Evolutionary conservation across 108 stramenopile species (phyloP).

Genomic region (Pelagomonas calceolata): DNA sequence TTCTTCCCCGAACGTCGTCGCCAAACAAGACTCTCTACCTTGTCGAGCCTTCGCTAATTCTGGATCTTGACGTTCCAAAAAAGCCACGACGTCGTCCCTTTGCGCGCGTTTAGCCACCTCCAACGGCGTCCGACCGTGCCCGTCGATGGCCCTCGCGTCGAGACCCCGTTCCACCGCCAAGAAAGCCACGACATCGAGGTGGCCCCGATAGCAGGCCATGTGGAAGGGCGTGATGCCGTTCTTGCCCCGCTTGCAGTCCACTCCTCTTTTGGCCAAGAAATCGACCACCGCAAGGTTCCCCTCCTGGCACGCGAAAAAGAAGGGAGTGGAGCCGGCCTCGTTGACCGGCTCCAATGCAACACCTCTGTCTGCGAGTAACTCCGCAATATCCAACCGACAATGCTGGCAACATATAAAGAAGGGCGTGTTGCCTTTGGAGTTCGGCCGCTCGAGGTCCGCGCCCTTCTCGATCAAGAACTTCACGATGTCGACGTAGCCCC

Average conservation of each 20-base stretch:
- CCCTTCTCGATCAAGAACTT: background rate
- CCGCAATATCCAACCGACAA: background rate
- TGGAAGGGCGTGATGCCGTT: conserved; percentile 2
- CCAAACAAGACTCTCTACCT: background rate
- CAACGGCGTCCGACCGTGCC: background rate
- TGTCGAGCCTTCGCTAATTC: background rate
- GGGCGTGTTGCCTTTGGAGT: background rate
- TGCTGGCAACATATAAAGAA: background rate
- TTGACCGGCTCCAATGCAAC: background rate
- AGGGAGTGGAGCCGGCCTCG: background rate
- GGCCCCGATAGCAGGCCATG: conserved; percentile 1
- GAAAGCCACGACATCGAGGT: background rate
- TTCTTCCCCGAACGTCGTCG: background rate
- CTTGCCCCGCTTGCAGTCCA: background rate
- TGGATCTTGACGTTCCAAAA: background rate
- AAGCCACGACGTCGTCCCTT: background rate
- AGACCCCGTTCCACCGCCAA: background rate
- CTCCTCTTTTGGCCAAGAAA: background rate
- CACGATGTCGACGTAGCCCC: background rate
- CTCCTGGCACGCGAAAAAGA: conserved; percentile 1
- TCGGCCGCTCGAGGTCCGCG: background rate
- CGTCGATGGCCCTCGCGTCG: background rate
- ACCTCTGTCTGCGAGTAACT: background rate
- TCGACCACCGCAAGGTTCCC: background rate
- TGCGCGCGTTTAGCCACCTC: background rate